Percentiles rank a stretch among this genome's conserved stretches.
Evolutionary conservation across 805 yeast genomes (phyloP).

Genomic region (Dipodascopsis uninucleata): DNA sequence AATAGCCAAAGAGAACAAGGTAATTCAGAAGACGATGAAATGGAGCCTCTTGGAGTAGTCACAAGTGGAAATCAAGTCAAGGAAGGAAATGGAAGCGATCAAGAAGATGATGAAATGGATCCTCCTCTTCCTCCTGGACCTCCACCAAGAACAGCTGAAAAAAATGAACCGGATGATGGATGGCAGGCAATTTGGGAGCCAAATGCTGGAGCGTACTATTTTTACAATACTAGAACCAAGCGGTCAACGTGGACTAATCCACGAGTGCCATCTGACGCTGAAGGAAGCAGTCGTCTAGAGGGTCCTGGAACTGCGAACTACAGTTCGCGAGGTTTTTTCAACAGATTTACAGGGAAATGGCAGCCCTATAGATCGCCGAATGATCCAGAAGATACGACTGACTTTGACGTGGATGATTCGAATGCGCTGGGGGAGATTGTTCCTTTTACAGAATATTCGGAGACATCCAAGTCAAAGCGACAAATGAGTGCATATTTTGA

Average conservation of each 20-base stretch:
- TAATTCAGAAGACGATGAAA: not conserved
- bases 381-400: slow-evolving; percentile 11
- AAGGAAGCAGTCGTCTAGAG: not conserved
- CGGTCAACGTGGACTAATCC: slow-evolving; percentile 34
- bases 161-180: slow-evolving; percentile 26
- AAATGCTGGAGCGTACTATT: slow-evolving; percentile 27
- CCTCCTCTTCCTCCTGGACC: slow-evolving; percentile 29
- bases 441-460: slow-evolving; percentile 15
- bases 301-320: slow-evolving; percentile 8
- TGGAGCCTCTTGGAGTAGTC: not conserved
- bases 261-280: slow-evolving; percentile 5
- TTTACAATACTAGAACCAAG: slow-evolving; percentile 29
- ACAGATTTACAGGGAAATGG: slow-evolving; percentile 22
- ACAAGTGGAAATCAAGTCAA: not conserved
- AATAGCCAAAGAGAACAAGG: not conserved
- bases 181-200: slow-evolving; percentile 33
- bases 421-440: slow-evolving; percentile 16
- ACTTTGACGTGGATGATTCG: slow-evolving; percentile 2
- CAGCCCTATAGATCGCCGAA: slow-evolving; percentile 7
- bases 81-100: not conserved
- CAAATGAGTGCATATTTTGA: slow-evolving; percentile 22
- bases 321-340: slow-evolving; percentile 21
- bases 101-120: slow-evolving; percentile 10
- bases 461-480: slow-evolving; percentile 9
- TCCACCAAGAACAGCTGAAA: slow-evolving; percentile 23